These are phyloP conservation scores for Artemisia argyi DNA, from an alignment of 129 eudicot species.

Conservation along the genomic window DNA sequence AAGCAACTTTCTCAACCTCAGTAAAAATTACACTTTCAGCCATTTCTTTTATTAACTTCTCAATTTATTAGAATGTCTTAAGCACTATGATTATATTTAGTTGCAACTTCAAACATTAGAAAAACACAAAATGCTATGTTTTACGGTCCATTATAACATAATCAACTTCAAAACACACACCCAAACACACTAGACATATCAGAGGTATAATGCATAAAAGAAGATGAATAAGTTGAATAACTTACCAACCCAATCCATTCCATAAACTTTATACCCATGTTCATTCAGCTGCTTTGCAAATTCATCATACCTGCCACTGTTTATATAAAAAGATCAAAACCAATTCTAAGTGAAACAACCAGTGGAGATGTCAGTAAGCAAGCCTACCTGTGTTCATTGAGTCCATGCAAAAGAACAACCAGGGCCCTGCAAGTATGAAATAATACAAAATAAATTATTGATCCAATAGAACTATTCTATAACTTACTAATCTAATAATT, in stretches of 20 bases:
- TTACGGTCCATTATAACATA: too few relatives aligned
- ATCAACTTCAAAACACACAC: too few relatives aligned
- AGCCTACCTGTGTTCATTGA: slow-evolving; percentile 83
- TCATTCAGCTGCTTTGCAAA: slow-evolving; percentile 87
- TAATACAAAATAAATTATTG: slow-evolving; percentile 13
- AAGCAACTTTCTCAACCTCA: too few relatives aligned
- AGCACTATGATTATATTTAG: too few relatives aligned
- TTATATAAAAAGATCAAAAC: slow-evolving; percentile 9
- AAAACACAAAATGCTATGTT: too few relatives aligned
- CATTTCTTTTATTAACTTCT: too few relatives aligned
- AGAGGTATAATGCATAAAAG: background rate
- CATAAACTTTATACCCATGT: slow-evolving; percentile 85
- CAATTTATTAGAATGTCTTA: too few relatives aligned
- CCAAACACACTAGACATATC: background rate
- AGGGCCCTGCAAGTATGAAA: slow-evolving; percentile 60
- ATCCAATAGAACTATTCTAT: background rate
- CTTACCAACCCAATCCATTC: slow-evolving; percentile 98
- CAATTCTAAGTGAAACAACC: background rate
- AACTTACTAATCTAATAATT: background rate
- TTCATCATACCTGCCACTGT: slow-evolving; percentile 81
- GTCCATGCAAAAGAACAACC: slow-evolving; percentile 81
- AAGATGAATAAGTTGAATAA: slow-evolving; percentile 16
- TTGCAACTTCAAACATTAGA: too few relatives aligned
- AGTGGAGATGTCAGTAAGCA: background rate
- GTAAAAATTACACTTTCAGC: too few relatives aligned